phyloP scores from a whole-genome alignment of 1,284 basidiomycete species.

The Tylopilus orsonianus region DNA sequence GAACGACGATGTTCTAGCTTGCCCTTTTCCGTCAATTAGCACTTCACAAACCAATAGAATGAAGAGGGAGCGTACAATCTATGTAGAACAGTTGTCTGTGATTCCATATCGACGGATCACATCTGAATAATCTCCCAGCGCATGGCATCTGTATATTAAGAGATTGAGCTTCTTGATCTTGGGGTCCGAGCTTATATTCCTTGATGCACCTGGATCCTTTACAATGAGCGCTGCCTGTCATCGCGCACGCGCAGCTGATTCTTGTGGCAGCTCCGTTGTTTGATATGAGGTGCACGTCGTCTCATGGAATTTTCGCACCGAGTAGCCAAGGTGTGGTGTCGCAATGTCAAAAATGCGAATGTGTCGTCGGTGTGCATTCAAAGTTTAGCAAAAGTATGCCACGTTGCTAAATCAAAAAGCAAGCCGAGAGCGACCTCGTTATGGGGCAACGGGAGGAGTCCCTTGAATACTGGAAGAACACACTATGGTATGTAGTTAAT shows the following conservation, averaged over 20 bases:
- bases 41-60: background rate
- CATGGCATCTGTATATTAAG: background rate
- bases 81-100: background rate
- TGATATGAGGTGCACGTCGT: background rate
- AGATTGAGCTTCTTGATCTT: background rate
- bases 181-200: too few species aligned
- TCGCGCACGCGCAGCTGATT: background rate
- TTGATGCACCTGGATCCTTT: too few species aligned
- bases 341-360: background rate
- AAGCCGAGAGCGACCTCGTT: constrained; percentile 17
- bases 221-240: background rate
- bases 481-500: constrained; percentile 30
- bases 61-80: background rate
- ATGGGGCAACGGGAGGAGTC: constrained; percentile 27
- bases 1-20: background rate
- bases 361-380: constrained; percentile 26
- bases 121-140: background rate
- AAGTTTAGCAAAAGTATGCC: constrained; percentile 37
- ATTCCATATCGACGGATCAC: background rate
- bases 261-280: background rate
- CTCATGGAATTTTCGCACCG: background rate
- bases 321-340: background rate
- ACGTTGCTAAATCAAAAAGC: constrained; percentile 19
- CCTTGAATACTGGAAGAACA: constrained; percentile 36
- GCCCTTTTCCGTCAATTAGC: background rate